Evolutionary conservation across 352 stramenopile species (phyloP).

Genomic region (Phytophthora rubi): DNA sequence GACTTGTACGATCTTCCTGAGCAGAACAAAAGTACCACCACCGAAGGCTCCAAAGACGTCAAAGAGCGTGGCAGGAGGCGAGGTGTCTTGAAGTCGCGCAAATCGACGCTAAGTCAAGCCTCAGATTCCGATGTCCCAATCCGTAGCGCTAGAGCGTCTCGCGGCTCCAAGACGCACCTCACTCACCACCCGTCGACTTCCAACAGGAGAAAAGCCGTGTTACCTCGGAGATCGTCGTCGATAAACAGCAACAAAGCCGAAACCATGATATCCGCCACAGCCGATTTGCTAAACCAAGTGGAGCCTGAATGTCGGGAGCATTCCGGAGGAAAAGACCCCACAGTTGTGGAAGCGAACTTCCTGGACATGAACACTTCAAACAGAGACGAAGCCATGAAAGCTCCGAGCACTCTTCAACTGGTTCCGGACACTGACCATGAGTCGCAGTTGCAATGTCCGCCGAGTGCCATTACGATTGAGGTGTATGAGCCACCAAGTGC

Average conservation of each 20-base stretch:
- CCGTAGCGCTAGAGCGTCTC: not conserved
- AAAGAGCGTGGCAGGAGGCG: conserved; percentile 14
- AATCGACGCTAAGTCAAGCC: conserved; percentile 9
- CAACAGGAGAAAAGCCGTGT: conserved; percentile 12
- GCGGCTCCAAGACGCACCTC: conserved; percentile 6
- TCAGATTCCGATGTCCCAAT: not conserved
- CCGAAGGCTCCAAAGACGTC: not conserved
- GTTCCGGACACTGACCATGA: not conserved
- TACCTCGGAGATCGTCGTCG: conserved; percentile 10
- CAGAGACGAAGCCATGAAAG: not conserved
- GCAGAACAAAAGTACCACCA: not conserved
- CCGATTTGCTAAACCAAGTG: not conserved
- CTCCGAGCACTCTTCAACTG: not conserved
- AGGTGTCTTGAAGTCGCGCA: conserved; percentile 9
- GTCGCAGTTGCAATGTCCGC: not conserved
- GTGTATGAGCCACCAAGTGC: conserved; percentile 7
- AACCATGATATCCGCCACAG: not conserved
- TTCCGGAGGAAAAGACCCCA: not conserved
- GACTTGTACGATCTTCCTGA: not conserved
- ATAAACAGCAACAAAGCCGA: not conserved
- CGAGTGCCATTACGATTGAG: conserved; percentile 10
- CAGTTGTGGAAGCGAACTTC: not conserved
- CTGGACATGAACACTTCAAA: not conserved
- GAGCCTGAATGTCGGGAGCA: not conserved
- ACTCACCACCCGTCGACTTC: not conserved